Percentiles rank a stretch among this genome's conserved stretches.
Conservation (phyloP, 2,329 filamentous ascomycete species). For the Chaetomium strumarium region DNA sequence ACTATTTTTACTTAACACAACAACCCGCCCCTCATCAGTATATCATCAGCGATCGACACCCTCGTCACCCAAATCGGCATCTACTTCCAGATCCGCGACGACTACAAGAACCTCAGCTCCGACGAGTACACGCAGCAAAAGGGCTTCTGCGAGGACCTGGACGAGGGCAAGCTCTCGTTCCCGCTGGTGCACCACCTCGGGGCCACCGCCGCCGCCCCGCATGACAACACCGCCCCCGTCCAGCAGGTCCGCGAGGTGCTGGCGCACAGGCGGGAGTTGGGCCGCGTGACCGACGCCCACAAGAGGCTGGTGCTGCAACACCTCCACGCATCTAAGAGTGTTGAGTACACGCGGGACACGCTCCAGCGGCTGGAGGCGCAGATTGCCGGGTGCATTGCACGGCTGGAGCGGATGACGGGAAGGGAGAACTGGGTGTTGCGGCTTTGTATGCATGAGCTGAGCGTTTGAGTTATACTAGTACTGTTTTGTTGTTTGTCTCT, state of each 20-base stretch:
- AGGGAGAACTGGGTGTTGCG: conserved; percentile 7
- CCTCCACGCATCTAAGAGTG: background rate
- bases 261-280: background rate
- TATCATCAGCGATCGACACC: background rate
- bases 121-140: conserved; percentile 10
- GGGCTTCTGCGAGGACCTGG: conserved; percentile 10
- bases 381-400: background rate
- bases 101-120: conserved; percentile 5
- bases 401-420: background rate
- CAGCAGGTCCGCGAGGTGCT: background rate
- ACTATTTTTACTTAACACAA: no score
- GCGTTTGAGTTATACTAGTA: no score
- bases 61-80: conserved; percentile 3
- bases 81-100: conserved; percentile 11
- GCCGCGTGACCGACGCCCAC: background rate
- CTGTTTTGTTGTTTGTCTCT: no score
- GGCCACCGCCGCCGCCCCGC: background rate
- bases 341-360: background rate
- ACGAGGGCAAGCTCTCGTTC: conserved; percentile 11
- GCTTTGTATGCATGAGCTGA: conserved; percentile 1
- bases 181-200: conserved; percentile 4
- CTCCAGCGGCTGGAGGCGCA: background rate
- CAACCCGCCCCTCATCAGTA: background rate
- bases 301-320: conserved; percentile 1
- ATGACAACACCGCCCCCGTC: background rate